Percentiles rank a stretch among this genome's conserved stretches.
Conservation (phyloP, 2,329 filamentous ascomycete species). For the Emericellopsis atlantica region DNA sequence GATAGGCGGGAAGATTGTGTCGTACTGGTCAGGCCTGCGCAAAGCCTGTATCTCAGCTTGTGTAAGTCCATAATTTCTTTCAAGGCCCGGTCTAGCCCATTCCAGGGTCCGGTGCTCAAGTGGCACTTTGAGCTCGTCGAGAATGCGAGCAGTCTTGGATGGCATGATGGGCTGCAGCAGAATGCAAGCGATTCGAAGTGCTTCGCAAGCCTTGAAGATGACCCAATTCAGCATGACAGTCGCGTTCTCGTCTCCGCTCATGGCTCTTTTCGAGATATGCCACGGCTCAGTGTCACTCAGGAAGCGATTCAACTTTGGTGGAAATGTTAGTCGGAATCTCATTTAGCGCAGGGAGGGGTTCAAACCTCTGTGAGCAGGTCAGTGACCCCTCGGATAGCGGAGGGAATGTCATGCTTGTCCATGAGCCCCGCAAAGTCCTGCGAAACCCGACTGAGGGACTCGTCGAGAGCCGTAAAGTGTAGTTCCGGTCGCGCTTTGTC, state of each 20-base stretch:
- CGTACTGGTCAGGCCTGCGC: constrained; percentile 23
- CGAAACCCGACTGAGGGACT: constrained; percentile 8
- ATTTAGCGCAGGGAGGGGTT: background rate
- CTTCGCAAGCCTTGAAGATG: constrained; percentile 63
- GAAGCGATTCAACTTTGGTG: constrained; percentile 23
- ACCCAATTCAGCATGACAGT: constrained; percentile 34
- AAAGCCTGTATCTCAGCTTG: constrained; percentile 10
- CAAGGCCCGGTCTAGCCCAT: constrained; percentile 48
- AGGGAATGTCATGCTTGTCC: constrained; percentile 49
- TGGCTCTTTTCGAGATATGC: constrained; percentile 24
- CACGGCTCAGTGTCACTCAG: constrained; percentile 58
- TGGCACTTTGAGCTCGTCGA: constrained; percentile 68
- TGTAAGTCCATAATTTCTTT: constrained; percentile 53
- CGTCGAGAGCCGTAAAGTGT: constrained; percentile 13
- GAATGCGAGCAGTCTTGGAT: constrained; percentile 53
- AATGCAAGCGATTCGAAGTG: constrained; percentile 68
- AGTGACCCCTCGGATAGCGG: constrained; percentile 54
- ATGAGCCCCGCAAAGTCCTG: constrained; percentile 37
- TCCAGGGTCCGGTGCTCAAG: constrained; percentile 47
- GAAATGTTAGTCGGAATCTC: constrained; percentile 5
- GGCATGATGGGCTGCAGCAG: constrained; percentile 89
- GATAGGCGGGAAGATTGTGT: constrained; percentile 36
- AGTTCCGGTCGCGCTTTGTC: background rate
- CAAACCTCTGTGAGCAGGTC: constrained; percentile 45
- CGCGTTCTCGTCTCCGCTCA: constrained; percentile 18